A percentile compares a stretch with the other conserved stretches of the same genome.
These are phyloP conservation scores for Tetrahymena thermophila DNA, from an alignment of 73 alveolate species.

Conservation along the genomic window DNA sequence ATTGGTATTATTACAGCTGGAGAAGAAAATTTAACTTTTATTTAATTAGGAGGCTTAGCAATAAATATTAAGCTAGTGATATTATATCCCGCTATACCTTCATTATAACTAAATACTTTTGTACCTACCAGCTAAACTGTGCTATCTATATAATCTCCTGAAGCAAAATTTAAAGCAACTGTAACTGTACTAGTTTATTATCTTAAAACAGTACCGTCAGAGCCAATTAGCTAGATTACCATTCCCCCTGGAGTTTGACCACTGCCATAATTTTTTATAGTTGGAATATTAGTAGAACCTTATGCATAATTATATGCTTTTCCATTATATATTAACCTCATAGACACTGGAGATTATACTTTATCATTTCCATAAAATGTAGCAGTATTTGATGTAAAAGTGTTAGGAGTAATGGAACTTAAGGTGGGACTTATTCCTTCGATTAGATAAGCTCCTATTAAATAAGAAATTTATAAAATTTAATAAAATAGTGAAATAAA, in stretches of 20 bases:
- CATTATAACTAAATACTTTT: not conserved
- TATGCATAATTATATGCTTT: not conserved
- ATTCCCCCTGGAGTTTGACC: not conserved
- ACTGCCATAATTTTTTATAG: conserved; percentile 5
- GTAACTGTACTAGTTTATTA: not conserved
- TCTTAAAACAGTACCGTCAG: not conserved
- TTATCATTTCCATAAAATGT: conserved; percentile 16
- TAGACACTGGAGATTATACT: conserved; percentile 24
- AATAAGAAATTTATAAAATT: not conserved
- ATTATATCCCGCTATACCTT: not conserved
- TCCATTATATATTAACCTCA: conserved; percentile 1
- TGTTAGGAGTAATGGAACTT: not conserved
- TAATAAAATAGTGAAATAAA: not conserved
- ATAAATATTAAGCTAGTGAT: not conserved
- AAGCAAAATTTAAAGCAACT: not conserved
- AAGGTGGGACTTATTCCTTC: conserved; percentile 8
- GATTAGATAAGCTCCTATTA: conserved; percentile 1
- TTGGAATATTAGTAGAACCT: conserved; percentile 10
- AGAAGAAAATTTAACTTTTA: not conserved
- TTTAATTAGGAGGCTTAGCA: not conserved
- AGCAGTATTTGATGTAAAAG: conserved; percentile 16
- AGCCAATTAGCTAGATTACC: not conserved
- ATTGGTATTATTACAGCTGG: not conserved
- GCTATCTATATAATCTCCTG: not conserved
- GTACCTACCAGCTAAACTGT: not conserved